Percentiles rank a stretch among this genome's conserved stretches.
Conservation (phyloP, 257 asterid species). For the Nemophila menziesii region DNA sequence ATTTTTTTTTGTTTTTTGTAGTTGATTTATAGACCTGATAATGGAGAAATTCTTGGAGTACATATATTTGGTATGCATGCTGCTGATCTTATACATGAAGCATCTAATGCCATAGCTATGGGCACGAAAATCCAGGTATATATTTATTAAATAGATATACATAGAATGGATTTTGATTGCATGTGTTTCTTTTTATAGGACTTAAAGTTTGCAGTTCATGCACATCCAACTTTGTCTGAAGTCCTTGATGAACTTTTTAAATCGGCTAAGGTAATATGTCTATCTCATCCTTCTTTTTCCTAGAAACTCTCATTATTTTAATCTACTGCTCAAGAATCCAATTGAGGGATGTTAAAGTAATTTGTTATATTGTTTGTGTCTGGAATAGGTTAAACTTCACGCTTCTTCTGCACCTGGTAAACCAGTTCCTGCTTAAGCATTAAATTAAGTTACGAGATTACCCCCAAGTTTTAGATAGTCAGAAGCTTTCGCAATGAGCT, state of each 20-base stretch:
- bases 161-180: constrained; percentile 10
- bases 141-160: neutral
- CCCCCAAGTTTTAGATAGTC: constrained; percentile 2
- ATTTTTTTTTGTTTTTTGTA: constrained; percentile 26
- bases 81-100: constrained; percentile 93
- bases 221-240: constrained; percentile 94
- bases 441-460: constrained; percentile 7
- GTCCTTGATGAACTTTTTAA: constrained; percentile 85
- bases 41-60: constrained; percentile 90
- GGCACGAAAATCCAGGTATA: constrained; percentile 79
- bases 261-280: constrained; percentile 86
- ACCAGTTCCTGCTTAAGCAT: constrained; percentile 51
- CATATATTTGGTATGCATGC: constrained; percentile 91
- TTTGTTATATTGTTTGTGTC: constrained; percentile 5
- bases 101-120: constrained; percentile 83
- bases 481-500: constrained; percentile 4
- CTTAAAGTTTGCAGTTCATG: constrained; percentile 80
- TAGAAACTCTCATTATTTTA: neutral
- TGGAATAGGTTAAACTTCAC: constrained; percentile 54
- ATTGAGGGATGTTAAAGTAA: neutral
- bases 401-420: constrained; percentile 43
- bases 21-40: constrained; percentile 86
- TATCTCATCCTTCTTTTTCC: constrained; percentile 2
- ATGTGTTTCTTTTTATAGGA: constrained; percentile 45
- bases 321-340: neutral